Evolutionary conservation across 2,329 filamentous ascomycete genomes (phyloP), one percentile per base, ranked within the genome.

Genomic region (Hypoxylon sp.): DNA sequence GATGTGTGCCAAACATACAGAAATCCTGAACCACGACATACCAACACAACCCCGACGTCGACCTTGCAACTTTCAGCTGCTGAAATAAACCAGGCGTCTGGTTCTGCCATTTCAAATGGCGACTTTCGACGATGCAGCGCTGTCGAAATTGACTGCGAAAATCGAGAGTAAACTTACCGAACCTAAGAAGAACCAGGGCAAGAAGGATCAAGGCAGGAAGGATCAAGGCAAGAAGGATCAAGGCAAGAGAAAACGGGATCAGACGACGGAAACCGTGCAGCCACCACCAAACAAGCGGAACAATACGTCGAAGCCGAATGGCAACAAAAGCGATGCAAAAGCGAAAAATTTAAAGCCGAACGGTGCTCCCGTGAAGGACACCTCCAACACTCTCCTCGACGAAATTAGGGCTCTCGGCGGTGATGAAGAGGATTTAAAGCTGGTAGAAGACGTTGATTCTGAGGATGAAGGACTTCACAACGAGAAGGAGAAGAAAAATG

Each of bases 351-450:
- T 48, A 19, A 62, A 56, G 44, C 49, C 69, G 15, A 63, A 50
- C 6, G 7, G 52, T 28, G 48, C 49, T 24, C 32, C 59, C n/a
- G 47, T 59, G 22, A 66, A 72, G 22, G 72, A 72, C 44, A 77
- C 79, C 30, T 61, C 61, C 39, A 70, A 67, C 26, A 73, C 76
- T 11, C 78, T 91, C 4, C 77, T 91, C 6, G 83, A 86, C 58
- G 89, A 91, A 71, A 91, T 91, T 64, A 80, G 83, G 67, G 86
- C 86, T 13, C 79, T 91, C 1, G 89, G 88, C 3, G 89, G 89
- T 13, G 87, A 89, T 55, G 86, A 90, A 74, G 81, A 86, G 43
- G 89, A 91, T 66, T 74, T 89, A 44, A 84, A 86, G 34, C 81
- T 91, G 32, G 83, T 91, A 55, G 84, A 82, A 43, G 85, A 84